These are phyloP conservation scores for Lathyrus sativus DNA, from an alignment of 306 rosid species.

Conservation along the genomic window DNA sequence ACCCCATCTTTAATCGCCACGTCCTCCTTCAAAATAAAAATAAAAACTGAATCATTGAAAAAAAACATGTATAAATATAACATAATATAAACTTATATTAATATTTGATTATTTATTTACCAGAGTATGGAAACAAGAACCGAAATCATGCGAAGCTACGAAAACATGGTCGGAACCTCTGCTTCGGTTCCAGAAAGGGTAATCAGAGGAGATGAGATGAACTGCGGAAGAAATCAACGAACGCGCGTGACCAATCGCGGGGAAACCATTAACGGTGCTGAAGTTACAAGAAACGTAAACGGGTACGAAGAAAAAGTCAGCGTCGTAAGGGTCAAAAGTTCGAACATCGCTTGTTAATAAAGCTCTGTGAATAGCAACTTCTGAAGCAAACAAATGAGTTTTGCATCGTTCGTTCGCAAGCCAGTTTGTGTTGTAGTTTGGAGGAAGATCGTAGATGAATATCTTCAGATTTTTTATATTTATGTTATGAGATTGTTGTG, in stretches of 20 bases:
- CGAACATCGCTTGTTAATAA: conserved; percentile 61
- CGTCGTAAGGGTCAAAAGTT: conserved; percentile 78
- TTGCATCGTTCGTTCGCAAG: conserved; percentile 60
- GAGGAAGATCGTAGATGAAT: conserved; percentile 75
- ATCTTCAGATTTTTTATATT: conserved; percentile 55
- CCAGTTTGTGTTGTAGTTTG: conserved; percentile 77
- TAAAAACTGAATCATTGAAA: not conserved
- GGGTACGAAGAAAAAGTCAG: conserved; percentile 94
- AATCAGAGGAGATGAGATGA: conserved; percentile 47
- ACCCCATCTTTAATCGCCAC: conserved; percentile 80
- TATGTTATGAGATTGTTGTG: not conserved
- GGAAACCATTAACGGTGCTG: conserved; percentile 90
- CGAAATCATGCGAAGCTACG: conserved; percentile 92
- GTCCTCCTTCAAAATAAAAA: conserved; percentile 58
- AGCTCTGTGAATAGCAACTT: conserved; percentile 86
- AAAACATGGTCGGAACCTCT: conserved; percentile 84
- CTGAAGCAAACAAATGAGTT: conserved; percentile 81
- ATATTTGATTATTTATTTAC: conserved; percentile 19
- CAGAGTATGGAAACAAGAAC: conserved; percentile 90
- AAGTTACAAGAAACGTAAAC: conserved; percentile 96
- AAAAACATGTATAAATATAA: not conserved
- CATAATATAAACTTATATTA: too few relatives aligned
- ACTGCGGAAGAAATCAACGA: conserved; percentile 67
- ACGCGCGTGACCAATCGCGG: conserved; percentile 93
- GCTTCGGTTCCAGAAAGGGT: conserved; percentile 77